A percentile compares a stretch with the other conserved stretches of the same genome.
phyloP scores from a whole-genome alignment of 2,329 filamentous ascomycete genomes.

The Metarhizium humberi region DNA sequence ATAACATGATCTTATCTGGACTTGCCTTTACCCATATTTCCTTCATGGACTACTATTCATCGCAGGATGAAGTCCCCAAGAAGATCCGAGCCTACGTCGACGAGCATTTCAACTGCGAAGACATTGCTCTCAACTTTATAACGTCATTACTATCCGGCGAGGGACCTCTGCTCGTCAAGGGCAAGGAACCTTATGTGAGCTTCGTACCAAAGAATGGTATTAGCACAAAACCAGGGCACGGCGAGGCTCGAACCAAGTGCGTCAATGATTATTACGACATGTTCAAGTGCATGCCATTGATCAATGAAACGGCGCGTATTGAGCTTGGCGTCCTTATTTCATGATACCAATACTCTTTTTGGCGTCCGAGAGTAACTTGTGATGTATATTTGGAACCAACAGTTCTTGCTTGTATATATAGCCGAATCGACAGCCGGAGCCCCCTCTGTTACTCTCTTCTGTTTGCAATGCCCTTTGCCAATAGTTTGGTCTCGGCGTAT shows the following conservation, averaged over 20 bases:
- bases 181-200: constrained; percentile 22
- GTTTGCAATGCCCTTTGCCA: too few relatives aligned
- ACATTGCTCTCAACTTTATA: constrained; percentile 29
- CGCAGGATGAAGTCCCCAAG: constrained; percentile 20
- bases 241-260: constrained; percentile 24
- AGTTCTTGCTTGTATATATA: too few relatives aligned
- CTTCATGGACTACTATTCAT: constrained; percentile 29
- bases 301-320: constrained; percentile 24
- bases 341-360: constrained; percentile 3
- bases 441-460: too few relatives aligned
- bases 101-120: constrained; percentile 29
- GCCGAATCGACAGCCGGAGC: too few relatives aligned
- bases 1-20: constrained; percentile 28
- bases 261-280: constrained; percentile 24
- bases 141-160: constrained; percentile 22
- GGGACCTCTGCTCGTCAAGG: constrained; percentile 25
- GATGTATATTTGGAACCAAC: not conserved
- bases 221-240: constrained; percentile 21
- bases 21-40: constrained; percentile 28
- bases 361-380: not conserved
- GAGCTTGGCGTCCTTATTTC: constrained; percentile 21
- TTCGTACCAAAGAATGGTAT: constrained; percentile 22
- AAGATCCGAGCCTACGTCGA: constrained; percentile 27
- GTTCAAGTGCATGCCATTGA: constrained; percentile 25
- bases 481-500: too few relatives aligned